phyloP scores from a whole-genome alignment of 768 basidiomycete species.

The Boletus reticuloceps region DNA sequence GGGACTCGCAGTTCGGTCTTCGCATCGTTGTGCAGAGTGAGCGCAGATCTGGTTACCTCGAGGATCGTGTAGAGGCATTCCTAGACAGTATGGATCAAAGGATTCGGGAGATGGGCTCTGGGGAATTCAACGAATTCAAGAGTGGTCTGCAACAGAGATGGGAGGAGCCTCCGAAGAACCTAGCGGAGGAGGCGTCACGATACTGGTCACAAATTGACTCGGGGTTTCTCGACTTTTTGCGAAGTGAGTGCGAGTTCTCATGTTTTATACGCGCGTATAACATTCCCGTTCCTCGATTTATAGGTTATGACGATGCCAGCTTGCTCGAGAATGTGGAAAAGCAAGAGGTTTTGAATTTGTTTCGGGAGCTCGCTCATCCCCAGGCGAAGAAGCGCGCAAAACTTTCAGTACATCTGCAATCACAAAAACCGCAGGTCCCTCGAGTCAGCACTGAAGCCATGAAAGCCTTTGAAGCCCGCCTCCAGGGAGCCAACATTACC shows the following conservation, averaged over 20 bases:
- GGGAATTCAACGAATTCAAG: slow-evolving; percentile 79
- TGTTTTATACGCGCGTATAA: neutral
- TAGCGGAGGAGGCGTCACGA: slow-evolving; percentile 71
- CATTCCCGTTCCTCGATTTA: neutral
- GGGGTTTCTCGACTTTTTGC: slow-evolving; percentile 84
- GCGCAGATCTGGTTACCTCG: slow-evolving; percentile 73
- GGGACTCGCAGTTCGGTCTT: slow-evolving; percentile 71
- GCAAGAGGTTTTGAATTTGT: slow-evolving; percentile 69
- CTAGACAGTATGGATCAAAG: slow-evolving; percentile 66
- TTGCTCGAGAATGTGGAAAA: slow-evolving; percentile 65
- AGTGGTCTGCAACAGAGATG: slow-evolving; percentile 73
- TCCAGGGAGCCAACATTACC: slow-evolving; percentile 47
- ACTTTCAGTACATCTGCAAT: slow-evolving; percentile 77
- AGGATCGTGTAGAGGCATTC: slow-evolving; percentile 87
- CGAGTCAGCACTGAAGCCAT: slow-evolving; percentile 65
- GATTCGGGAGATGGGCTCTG: slow-evolving; percentile 66
- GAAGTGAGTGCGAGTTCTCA: slow-evolving; percentile 51
- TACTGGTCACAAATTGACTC: slow-evolving; percentile 72
- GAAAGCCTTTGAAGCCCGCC: slow-evolving; percentile 54
- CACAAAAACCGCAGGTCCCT: slow-evolving; percentile 58
- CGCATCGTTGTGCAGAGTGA: slow-evolving; percentile 90
- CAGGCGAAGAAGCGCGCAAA: slow-evolving; percentile 71
- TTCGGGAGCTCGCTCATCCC: slow-evolving; percentile 67
- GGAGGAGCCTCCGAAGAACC: slow-evolving; percentile 85
- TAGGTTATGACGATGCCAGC: slow-evolving; percentile 74